A percentile compares a stretch with the other conserved stretches of the same genome.
Evolutionary conservation across 2,329 filamentous ascomycete genomes (phyloP).

Genomic region (Penicillium sp.): DNA sequence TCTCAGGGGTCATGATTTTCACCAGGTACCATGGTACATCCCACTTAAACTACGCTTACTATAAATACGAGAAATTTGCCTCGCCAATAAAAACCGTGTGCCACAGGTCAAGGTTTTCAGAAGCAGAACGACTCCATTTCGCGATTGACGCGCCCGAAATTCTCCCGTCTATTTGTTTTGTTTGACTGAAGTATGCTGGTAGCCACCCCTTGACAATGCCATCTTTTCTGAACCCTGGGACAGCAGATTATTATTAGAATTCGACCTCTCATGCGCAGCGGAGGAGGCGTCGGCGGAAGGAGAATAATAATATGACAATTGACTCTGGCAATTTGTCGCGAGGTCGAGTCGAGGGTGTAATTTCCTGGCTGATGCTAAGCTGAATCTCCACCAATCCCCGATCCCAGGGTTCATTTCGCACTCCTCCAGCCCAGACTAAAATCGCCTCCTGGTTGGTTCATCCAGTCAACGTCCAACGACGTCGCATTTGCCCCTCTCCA

Average conservation of each 20-base stretch:
- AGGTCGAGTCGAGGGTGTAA: background rate
- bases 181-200: background rate
- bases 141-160: constrained; percentile 4
- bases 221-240: background rate
- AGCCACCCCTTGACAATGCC: background rate
- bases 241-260: background rate
- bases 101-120: background rate
- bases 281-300: background rate
- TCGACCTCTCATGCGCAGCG: background rate
- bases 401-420: constrained; percentile 14
- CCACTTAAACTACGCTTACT: constrained; percentile 5
- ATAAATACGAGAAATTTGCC: constrained; percentile 10
- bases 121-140: constrained; percentile 1
- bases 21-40: constrained; percentile 6
- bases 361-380: constrained; percentile 9
- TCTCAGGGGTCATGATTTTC: background rate
- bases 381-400: constrained; percentile 14
- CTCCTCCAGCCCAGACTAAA: constrained; percentile 11
- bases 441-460: constrained; percentile 4
- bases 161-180: constrained; percentile 7
- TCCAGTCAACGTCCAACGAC: constrained; percentile 4
- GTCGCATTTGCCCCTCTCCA: background rate
- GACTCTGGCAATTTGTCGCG: background rate
- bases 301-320: background rate
- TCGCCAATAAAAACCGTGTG: constrained; percentile 3